phyloP scores from a whole-genome alignment of 2,329 filamentous ascomycete genomes.

The Hypoxylon sp. region DNA sequence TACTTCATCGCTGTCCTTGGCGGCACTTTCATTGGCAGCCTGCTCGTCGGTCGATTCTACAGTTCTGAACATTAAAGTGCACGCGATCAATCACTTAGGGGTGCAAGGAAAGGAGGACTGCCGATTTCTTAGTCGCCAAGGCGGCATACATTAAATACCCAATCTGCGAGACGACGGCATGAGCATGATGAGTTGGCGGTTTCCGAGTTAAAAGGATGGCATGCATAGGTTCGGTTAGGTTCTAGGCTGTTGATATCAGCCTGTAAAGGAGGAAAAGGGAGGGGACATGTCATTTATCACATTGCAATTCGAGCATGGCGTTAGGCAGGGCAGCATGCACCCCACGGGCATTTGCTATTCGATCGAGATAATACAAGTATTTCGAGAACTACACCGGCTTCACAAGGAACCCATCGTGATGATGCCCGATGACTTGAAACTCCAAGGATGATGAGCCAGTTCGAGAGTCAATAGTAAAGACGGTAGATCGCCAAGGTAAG shows the following conservation, averaged over 20 bases:
- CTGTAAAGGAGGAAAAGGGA: slow-evolving; percentile 27
- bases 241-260: slow-evolving; percentile 45
- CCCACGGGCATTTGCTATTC: slow-evolving; percentile 31
- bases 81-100: neutral
- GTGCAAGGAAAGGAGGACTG: slow-evolving; percentile 19
- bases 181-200: slow-evolving; percentile 23
- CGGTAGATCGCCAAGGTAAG: slow-evolving; percentile 15
- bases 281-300: slow-evolving; percentile 27
- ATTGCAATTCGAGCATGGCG: slow-evolving; percentile 41
- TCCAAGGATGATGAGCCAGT: neutral
- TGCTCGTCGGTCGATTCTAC: slow-evolving; percentile 80
- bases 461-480: neutral
- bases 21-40: slow-evolving; percentile 83
- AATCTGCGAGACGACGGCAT: slow-evolving; percentile 28
- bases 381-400: slow-evolving; percentile 4
- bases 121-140: slow-evolving; percentile 38
- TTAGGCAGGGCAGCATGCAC: slow-evolving; percentile 34
- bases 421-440: slow-evolving; percentile 2
- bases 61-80: slow-evolving; percentile 46
- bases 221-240: slow-evolving; percentile 29
- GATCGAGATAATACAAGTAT: slow-evolving; percentile 14
- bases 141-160: slow-evolving; percentile 26
- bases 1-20: slow-evolving; percentile 55
- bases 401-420: slow-evolving; percentile 3
- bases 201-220: slow-evolving; percentile 21